Evolutionary conservation across 192 early-diverging fungal genomes (phyloP).

Genomic region (Rhizoclosmatium globosum): DNA sequence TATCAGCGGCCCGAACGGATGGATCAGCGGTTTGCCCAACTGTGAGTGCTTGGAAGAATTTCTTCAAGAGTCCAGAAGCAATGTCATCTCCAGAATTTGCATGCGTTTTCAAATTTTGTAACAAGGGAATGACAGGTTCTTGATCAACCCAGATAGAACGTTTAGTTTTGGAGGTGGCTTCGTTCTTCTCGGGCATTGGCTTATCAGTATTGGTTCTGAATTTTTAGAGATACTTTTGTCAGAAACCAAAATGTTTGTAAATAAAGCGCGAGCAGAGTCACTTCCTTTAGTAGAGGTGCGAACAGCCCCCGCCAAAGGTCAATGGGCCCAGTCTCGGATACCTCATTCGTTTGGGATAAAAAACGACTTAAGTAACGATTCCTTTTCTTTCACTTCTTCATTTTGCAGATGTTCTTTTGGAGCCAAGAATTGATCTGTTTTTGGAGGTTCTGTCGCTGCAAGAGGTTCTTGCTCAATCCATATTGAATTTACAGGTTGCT

Average conservation of each 20-base stretch:
- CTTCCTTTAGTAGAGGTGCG: not conserved
- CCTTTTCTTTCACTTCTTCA: too few species aligned
- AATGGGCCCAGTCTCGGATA: too few species aligned
- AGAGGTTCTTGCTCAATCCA: too few species aligned
- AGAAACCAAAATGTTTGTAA: not conserved
- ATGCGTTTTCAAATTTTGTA: not conserved
- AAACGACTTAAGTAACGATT: too few species aligned
- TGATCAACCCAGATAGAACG: not conserved
- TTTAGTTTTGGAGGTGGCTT: not conserved
- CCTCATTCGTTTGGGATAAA: too few species aligned
- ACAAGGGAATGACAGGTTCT: conserved; percentile 15
- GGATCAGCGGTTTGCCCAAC: not conserved
- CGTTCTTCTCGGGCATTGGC: not conserved
- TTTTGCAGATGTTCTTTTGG: too few species aligned
- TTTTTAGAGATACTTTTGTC: not conserved
- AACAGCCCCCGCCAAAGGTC: too few species aligned
- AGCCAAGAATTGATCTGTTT: too few species aligned
- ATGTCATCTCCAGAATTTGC: not conserved
- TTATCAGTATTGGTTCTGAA: not conserved
- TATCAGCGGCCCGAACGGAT: conserved; percentile 2
- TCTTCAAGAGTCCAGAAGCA: conserved; percentile 3
- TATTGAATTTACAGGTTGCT: too few species aligned
- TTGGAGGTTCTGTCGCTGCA: too few species aligned
- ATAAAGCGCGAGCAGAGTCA: not conserved
- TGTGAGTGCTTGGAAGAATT: conserved; percentile 17